These are phyloP conservation scores for Peterozyma xylosa DNA, from an alignment of 805 yeast species.

Conservation along the genomic window DNA sequence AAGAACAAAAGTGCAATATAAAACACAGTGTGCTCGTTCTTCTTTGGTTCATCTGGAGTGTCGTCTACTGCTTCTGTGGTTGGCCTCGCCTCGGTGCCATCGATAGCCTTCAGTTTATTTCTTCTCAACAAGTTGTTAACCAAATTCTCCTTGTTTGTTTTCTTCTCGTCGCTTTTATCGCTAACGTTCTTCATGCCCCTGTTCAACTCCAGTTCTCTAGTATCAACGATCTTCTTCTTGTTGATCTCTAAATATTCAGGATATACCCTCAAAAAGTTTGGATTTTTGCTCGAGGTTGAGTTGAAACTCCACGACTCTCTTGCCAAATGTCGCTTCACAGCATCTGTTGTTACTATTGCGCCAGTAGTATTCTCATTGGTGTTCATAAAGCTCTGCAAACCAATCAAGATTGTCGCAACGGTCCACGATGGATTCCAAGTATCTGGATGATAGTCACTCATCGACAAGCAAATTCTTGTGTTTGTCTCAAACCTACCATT, in stretches of 20 bases:
- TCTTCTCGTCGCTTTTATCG: too few relatives aligned
- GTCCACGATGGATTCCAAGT: conserved; percentile 97
- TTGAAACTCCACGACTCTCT: conserved; percentile 54
- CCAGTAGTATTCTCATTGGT: conserved; percentile 82
- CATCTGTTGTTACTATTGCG: conserved; percentile 57
- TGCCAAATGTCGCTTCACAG: conserved; percentile 50
- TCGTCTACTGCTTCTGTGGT: too few relatives aligned
- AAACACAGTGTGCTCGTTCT: too few relatives aligned
- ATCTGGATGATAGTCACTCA: conserved; percentile 92
- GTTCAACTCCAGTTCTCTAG: too few relatives aligned
- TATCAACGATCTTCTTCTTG: too few relatives aligned
- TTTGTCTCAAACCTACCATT: conserved; percentile 80
- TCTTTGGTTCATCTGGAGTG: too few relatives aligned
- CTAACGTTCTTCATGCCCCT: too few relatives aligned
- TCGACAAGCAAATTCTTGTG: conserved; percentile 74
- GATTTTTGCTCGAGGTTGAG: conserved; percentile 43
- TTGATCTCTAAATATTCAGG: not conserved
- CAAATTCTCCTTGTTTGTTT: too few relatives aligned
- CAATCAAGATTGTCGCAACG: conserved; percentile 80
- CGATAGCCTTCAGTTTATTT: too few relatives aligned
- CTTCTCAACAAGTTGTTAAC: too few relatives aligned
- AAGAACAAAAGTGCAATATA: too few relatives aligned
- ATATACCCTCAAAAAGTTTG: conserved; percentile 30
- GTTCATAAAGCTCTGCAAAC: conserved; percentile 86
- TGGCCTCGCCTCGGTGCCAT: too few relatives aligned